A percentile compares a stretch with the other conserved stretches of the same genome.
Evolutionary conservation across 208 protist genomes (phyloP).

Genomic region (Leishmania turanica): DNA sequence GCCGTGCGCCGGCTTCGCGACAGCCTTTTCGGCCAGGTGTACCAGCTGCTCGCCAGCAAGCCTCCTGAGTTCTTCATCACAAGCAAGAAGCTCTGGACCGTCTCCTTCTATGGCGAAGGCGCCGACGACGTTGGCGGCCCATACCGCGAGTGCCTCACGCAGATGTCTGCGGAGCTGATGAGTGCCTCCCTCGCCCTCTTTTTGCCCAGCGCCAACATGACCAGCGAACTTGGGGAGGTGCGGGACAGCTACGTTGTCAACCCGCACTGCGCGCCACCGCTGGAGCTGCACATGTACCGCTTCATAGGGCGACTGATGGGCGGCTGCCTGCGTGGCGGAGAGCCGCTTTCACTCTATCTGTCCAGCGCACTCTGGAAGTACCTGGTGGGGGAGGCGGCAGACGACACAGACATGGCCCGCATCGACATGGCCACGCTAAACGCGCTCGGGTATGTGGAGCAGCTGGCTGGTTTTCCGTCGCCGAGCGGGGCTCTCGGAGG

Average conservation of each 20-base stretch:
- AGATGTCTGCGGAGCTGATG: constrained; percentile 93
- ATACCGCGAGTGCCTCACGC: constrained; percentile 91
- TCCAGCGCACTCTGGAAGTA: constrained; percentile 92
- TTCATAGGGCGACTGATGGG: constrained; percentile 95
- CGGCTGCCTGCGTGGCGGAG: constrained; percentile 91
- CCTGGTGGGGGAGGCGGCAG: constrained; percentile 70
- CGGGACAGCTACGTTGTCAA: constrained; percentile 86
- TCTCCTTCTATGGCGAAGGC: constrained; percentile 89
- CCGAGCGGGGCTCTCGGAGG: background rate
- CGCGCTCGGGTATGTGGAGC: constrained; percentile 64
- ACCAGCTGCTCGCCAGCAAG: constrained; percentile 70
- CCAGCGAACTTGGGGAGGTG: constrained; percentile 64
- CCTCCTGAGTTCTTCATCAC: constrained; percentile 65
- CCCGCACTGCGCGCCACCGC: constrained; percentile 40
- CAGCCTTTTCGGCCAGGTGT: constrained; percentile 91
- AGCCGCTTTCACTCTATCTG: constrained; percentile 93
- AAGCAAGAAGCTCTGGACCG: constrained; percentile 85
- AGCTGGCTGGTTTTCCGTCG: constrained; percentile 7
- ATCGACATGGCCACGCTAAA: constrained; percentile 57
- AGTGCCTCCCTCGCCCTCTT: constrained; percentile 82
- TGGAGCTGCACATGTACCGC: constrained; percentile 79
- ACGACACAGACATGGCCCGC: constrained; percentile 56
- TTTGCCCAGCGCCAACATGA: constrained; percentile 82
- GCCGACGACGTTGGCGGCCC: constrained; percentile 94
- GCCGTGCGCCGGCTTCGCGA: constrained; percentile 50